Evolutionary conservation across 2,329 filamentous ascomycete species (phyloP).

Genomic region (Ramularia collo-cygni): DNA sequence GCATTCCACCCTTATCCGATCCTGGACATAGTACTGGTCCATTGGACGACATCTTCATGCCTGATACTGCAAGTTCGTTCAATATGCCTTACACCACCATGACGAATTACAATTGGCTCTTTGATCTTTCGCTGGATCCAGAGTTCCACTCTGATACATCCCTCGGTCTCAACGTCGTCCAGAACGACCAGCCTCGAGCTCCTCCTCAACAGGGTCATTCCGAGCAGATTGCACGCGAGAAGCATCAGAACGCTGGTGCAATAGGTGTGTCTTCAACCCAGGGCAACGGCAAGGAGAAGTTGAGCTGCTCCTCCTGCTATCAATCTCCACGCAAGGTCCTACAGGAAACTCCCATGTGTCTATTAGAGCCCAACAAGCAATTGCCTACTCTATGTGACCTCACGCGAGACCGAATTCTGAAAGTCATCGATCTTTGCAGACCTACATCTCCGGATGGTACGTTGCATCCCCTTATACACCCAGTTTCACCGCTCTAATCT

Average conservation of each 20-base stretch:
- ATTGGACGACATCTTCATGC: conserved; percentile 51
- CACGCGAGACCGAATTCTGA: conserved; percentile 39
- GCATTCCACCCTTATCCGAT: conserved; percentile 1
- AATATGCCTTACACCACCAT: conserved; percentile 60
- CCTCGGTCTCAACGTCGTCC: too few relatives aligned
- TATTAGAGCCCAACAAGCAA: conserved; percentile 3
- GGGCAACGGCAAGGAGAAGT: too few relatives aligned
- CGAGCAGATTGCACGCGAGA: too few relatives aligned
- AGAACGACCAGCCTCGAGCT: too few relatives aligned
- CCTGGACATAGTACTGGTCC: conserved; percentile 6
- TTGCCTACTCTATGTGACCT: conserved; percentile 29
- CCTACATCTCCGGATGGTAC: conserved; percentile 44
- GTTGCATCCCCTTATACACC: conserved; percentile 38
- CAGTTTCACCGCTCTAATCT: too few relatives aligned
- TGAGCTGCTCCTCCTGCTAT: too few relatives aligned
- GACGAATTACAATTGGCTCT: conserved; percentile 57
- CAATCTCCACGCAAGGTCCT: neutral
- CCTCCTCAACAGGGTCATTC: too few relatives aligned
- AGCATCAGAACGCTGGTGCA: too few relatives aligned
- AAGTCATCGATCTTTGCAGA: conserved; percentile 45
- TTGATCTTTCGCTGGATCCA: conserved; percentile 38
- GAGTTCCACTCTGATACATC: too few relatives aligned
- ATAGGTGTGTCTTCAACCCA: too few relatives aligned
- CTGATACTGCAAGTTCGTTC: conserved; percentile 58
- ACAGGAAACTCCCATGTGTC: conserved; percentile 6